phyloP scores from a whole-genome alignment of 148 eudicot genomes.

The Arctostaphylos glauca region DNA sequence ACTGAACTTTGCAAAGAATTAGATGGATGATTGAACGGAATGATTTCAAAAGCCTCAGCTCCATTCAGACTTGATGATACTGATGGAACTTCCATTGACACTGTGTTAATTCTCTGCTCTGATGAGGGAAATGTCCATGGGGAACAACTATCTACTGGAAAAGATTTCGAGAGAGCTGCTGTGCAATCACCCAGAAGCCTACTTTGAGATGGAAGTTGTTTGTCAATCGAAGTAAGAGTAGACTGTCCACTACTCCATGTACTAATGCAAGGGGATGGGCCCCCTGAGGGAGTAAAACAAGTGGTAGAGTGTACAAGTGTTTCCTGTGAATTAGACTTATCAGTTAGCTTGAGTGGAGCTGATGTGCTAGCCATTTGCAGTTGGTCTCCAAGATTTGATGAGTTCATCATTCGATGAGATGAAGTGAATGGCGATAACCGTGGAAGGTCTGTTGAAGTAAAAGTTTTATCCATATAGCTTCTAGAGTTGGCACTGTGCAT shows the following conservation, averaged over 20 bases:
- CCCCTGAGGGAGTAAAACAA: constrained; percentile 12
- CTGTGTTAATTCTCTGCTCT: constrained; percentile 22
- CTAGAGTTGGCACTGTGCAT: constrained; percentile 1
- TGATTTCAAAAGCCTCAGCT: constrained; percentile 8
- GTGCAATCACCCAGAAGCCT: constrained; percentile 22
- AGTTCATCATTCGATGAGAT: constrained; percentile 3
- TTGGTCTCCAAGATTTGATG: constrained; percentile 14
- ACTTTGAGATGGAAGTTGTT: constrained; percentile 13
- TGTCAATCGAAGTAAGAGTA: constrained; percentile 18
- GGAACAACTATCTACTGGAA: constrained; percentile 29
- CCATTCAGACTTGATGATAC: constrained; percentile 19
- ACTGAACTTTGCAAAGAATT: constrained; percentile 42
- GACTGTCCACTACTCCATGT: constrained; percentile 25
- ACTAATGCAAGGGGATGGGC: constrained; percentile 10
- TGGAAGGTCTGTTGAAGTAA: constrained; percentile 12
- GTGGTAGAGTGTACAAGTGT: constrained; percentile 5
- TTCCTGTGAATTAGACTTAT: neutral
- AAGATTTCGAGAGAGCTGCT: constrained; percentile 19
- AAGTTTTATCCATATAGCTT: constrained; percentile 6
- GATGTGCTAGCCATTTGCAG: constrained; percentile 14
- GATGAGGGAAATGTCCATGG: constrained; percentile 33
- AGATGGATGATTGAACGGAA: constrained; percentile 25
- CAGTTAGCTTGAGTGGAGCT: constrained; percentile 6
- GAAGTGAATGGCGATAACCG: constrained; percentile 19
- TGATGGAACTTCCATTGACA: constrained; percentile 20